Conservation (phyloP, 2,329 filamentous ascomycete genomes). For the Colletotrichum aenigma region DNA sequence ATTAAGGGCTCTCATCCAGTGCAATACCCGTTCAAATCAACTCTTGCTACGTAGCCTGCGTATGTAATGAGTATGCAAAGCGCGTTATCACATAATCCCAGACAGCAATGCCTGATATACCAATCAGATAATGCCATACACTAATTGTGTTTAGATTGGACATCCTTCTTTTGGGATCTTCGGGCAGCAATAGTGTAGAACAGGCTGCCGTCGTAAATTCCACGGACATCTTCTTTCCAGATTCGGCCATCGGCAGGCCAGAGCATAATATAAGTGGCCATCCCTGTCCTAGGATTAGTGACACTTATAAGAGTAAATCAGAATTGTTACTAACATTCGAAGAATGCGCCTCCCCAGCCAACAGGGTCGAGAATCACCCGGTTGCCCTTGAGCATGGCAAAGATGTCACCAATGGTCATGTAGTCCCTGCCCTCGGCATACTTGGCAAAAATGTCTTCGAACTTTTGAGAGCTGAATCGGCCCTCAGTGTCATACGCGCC, state of each 20-base stretch:
- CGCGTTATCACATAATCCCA: not conserved
- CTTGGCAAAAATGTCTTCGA: slow-evolving; percentile 56
- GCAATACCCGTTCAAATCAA: not conserved
- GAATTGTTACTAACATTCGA: slow-evolving; percentile 24
- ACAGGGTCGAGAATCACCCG: slow-evolving; percentile 45
- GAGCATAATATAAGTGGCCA: slow-evolving; percentile 51
- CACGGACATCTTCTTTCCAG: slow-evolving; percentile 55
- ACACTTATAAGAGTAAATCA: not conserved
- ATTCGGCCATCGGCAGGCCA: slow-evolving; percentile 58
- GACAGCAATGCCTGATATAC: not conserved
- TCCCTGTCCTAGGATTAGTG: slow-evolving; percentile 17
- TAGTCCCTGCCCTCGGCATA: slow-evolving; percentile 44
- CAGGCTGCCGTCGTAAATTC: slow-evolving; percentile 25
- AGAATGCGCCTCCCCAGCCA: slow-evolving; percentile 30
- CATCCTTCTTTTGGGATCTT: not conserved
- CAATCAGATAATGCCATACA: not conserved
- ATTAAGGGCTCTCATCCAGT: not conserved
- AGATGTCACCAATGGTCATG: slow-evolving; percentile 39
- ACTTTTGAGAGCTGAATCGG: slow-evolving; percentile 51
- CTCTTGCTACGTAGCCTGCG: not conserved
- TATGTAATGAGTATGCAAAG: not conserved
- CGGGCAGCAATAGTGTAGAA: slow-evolving; percentile 8
- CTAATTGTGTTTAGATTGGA: not conserved
- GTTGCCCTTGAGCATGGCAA: slow-evolving; percentile 41
- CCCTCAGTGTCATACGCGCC: slow-evolving; percentile 53